These are phyloP conservation scores for Platanthera guangdongensis DNA, from an alignment of 106 monocot species.

Conservation along the genomic window DNA sequence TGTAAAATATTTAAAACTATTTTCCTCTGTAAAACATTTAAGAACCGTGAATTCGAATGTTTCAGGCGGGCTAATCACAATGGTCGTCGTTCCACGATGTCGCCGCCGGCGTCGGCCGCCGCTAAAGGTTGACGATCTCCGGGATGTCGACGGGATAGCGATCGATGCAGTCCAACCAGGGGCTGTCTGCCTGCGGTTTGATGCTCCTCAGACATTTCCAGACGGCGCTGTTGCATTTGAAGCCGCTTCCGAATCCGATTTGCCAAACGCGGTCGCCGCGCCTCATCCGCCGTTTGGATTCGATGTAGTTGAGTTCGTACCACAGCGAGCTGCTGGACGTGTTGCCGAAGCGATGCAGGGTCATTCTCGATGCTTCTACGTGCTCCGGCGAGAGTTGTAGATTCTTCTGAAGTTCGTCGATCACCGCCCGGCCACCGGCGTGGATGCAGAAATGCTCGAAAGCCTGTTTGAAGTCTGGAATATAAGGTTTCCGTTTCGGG, in stretches of 20 bases:
- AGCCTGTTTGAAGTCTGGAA: constrained; percentile 79
- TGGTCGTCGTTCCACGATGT: too few relatives aligned
- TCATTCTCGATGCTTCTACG: constrained; percentile 78
- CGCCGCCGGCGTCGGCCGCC: background rate
- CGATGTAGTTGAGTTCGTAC: constrained; percentile 60
- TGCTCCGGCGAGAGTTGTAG: constrained; percentile 46
- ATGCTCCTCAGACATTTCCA: constrained; percentile 25
- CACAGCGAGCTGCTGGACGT: constrained; percentile 80
- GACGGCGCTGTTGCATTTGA: constrained; percentile 25
- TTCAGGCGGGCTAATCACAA: too few relatives aligned
- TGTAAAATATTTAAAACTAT: too few relatives aligned
- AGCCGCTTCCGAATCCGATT: constrained; percentile 30
- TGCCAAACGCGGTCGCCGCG: constrained; percentile 19
- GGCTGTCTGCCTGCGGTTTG: constrained; percentile 9
- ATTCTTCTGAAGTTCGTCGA: constrained; percentile 78
- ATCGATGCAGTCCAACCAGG: constrained; percentile 21
- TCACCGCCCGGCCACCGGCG: constrained; percentile 73
- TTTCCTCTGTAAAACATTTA: too few relatives aligned
- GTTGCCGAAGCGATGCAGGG: constrained; percentile 76
- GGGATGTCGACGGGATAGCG: constrained; percentile 24
- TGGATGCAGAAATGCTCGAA: constrained; percentile 95
- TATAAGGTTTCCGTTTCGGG: constrained; percentile 36
- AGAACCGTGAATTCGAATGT: too few relatives aligned
- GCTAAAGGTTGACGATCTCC: constrained; percentile 17
- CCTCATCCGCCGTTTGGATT: constrained; percentile 20